Evolutionary conservation across 2,329 filamentous ascomycete species (phyloP), one percentile per base, ranked within the genome.

Genomic region (Aspergillus pseudonomiae): DNA sequence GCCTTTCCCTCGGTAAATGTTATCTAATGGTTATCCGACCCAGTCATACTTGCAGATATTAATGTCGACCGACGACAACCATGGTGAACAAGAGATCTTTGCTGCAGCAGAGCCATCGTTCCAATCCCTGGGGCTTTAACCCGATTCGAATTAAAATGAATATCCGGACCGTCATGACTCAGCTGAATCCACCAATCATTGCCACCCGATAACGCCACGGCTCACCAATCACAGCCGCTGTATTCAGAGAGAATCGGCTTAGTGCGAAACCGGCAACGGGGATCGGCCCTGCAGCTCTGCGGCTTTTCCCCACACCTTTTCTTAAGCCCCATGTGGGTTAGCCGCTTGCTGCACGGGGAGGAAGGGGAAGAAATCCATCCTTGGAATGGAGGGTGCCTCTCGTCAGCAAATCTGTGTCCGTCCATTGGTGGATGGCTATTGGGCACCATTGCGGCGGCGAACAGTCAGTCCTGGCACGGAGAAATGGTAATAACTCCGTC

Each of bases 211-310:
- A 75, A 72, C 69, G 59, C 52, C 14, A 34, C 45, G 16, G 9
- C 3, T 14, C n/a, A 6, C 73, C 72, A 75, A 75, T 75, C 67
- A 74, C 11, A 30, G 26, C 0, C 1, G 2, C 3, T 19, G 11
- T 14, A 12, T 10, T 45, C 10, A 19, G 5, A 34, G 63, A 55
- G n/a, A 68, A 70, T 66, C 39, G 67, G 71, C 46, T 50, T 73
- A 70, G 63, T 60, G 65, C 64, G 52, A 66, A 54, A 63, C 64
- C 62, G 67, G 65, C 65, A 71, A 72, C 70, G 69, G 69, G 68
- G 70, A 72, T 72, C 70, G 63, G 68, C 69, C 66, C 70, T 70
- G 68, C 67, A 70, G 68, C 63, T 58, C 63, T 65, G 64, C 62
- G 65, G 63, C 53, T 55, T 64, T 65, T 67, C 68, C 66, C 69